Percentiles rank a stretch among this genome's conserved stretches.
Conservation (phyloP, 2,329 filamentous ascomycete species). For the Talaromyces islandicus region DNA sequence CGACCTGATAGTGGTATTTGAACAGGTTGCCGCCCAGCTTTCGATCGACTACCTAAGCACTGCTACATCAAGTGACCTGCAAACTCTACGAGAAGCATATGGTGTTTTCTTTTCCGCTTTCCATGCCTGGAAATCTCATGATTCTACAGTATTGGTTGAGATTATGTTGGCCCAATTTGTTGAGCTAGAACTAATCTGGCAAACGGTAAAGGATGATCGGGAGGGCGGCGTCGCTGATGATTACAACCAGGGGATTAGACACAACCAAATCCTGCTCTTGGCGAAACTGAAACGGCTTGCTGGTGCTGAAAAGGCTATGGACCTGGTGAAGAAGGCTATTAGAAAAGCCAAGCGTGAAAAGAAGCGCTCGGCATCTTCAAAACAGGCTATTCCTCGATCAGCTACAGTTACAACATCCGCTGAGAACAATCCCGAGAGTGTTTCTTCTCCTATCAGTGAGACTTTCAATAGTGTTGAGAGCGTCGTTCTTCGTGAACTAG, state of each 20-base stretch:
- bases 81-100: constrained; percentile 50
- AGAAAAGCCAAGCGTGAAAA: constrained; percentile 52
- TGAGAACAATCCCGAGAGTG: constrained; percentile 31
- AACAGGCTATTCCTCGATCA: constrained; percentile 53
- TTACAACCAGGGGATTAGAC: constrained; percentile 59
- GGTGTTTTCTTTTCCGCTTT: constrained; percentile 58
- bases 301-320: constrained; percentile 55
- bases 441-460: constrained; percentile 35
- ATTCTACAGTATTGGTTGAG: constrained; percentile 57
- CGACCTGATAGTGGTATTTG: constrained; percentile 53
- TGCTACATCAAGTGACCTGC: constrained; percentile 43
- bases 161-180: constrained; percentile 63
- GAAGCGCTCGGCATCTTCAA: constrained; percentile 45
- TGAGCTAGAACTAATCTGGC: constrained; percentile 61
- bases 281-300: constrained; percentile 58
- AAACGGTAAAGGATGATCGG: constrained; percentile 59
- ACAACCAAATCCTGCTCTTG: constrained; percentile 59
- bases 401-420: constrained; percentile 34
- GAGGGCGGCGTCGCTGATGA: constrained; percentile 57
- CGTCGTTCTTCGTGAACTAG: constrained; percentile 28
- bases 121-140: constrained; percentile 59
- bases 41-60: constrained; percentile 34
- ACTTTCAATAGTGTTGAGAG: constrained; percentile 33
- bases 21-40: constrained; percentile 46
- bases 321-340: constrained; percentile 55